Conservation (phyloP, 306 rosid genomes). For the Quercus parvula region DNA sequence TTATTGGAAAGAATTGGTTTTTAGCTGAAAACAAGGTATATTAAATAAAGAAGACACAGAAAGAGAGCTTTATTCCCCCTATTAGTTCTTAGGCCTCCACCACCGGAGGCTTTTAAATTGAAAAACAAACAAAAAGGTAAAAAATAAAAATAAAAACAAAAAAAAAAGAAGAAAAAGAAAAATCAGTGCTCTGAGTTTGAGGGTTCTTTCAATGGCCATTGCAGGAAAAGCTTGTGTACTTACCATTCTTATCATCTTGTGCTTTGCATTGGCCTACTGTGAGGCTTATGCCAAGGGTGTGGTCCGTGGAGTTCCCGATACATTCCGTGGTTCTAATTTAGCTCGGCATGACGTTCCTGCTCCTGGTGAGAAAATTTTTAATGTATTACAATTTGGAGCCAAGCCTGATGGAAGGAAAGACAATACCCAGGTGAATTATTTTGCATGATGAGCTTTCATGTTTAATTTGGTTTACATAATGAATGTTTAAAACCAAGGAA, state of each 20-base stretch:
- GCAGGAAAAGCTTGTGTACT: conserved; percentile 17
- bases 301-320: not conserved
- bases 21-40: conserved; percentile 13
- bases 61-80: conserved; percentile 23
- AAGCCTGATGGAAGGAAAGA: conserved; percentile 46
- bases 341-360: conserved; percentile 2
- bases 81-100: conserved; percentile 28
- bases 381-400: conserved; percentile 52
- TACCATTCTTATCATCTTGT: conserved; percentile 13
- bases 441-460: not conserved
- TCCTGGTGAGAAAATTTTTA: conserved; percentile 28
- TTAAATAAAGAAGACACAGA: conserved; percentile 15
- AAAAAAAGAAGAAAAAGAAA: not conserved
- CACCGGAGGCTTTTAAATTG: conserved; percentile 29
- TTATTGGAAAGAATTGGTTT: conserved; percentile 12
- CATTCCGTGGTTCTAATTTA: conserved; percentile 23
- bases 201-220: conserved; percentile 41
- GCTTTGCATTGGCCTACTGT: conserved; percentile 1
- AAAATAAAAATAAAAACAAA: not conserved
- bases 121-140: not conserved
- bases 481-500: too few species aligned
- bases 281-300: not conserved
- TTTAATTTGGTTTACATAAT: too few species aligned
- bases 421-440: conserved; percentile 36
- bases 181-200: not conserved